A percentile compares a stretch with the other conserved stretches of the same genome.
phyloP scores from a whole-genome alignment of 2,329 filamentous ascomycete species.

The Colletotrichum australisinense region DNA sequence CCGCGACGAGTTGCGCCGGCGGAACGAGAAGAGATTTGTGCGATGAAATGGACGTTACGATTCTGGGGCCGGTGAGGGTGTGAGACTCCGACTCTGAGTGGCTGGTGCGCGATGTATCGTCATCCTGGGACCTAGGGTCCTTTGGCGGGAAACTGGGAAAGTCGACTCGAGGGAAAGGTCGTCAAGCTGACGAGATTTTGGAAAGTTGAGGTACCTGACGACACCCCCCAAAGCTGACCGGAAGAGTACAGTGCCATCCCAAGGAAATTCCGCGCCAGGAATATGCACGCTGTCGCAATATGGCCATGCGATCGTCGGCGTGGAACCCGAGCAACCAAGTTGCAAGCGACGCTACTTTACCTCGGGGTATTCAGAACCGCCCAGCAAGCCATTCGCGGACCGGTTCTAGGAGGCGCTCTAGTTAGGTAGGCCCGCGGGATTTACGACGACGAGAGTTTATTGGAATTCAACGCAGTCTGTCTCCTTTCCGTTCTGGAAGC shows the following conservation, averaged over 20 bases:
- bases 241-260: constrained; percentile 13
- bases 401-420: neutral
- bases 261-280: constrained; percentile 19
- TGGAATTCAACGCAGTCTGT: neutral
- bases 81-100: constrained; percentile 26
- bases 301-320: constrained; percentile 28
- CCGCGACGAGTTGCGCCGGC: constrained; percentile 5
- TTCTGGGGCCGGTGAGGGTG: neutral
- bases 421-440: neutral
- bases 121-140: constrained; percentile 12
- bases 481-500: neutral
- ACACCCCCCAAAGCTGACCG: neutral
- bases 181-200: constrained; percentile 6
- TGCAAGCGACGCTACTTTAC: constrained; percentile 11
- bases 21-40: constrained; percentile 2
- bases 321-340: constrained; percentile 23
- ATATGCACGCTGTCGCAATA: constrained; percentile 35
- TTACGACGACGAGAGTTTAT: neutral
- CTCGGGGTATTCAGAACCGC: constrained; percentile 30
- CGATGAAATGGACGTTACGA: constrained; percentile 9
- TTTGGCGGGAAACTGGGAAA: neutral
- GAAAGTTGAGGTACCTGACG: constrained; percentile 17
- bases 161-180: neutral
- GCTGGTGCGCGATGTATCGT: constrained; percentile 22
- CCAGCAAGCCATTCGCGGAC: constrained; percentile 1